Evolutionary conservation across 768 basidiomycete genomes (phyloP), one percentile per base, ranked within the genome.

Genomic region (Tubosaeta brunneosetosa): DNA sequence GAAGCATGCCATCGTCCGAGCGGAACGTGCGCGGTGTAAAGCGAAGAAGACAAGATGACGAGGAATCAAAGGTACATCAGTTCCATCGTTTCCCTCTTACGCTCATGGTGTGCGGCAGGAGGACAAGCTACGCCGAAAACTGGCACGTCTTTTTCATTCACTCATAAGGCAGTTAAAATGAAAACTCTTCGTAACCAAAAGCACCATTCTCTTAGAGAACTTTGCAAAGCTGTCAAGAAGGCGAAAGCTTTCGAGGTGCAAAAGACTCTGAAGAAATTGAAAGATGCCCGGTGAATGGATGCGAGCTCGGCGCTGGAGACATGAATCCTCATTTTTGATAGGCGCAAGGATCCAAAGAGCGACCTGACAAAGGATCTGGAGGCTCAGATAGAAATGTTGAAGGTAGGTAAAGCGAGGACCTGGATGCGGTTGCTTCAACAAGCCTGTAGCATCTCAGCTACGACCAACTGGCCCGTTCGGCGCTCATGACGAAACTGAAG

Each of bases 251-350:
- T 90, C 55, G 93, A 95, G 71, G 81, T 80, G 1, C 88, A 86
- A 67, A 88, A 86, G 65, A 69, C 86, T n/a, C 78, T 93, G 52
- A 94, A 92, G 74, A 84, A 81, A 68, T 71, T 94, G 27, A 92
- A 88, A 66, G 77, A 74, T 25, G 66, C 85, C 27, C 73, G 86
- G 88, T 88, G 56, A 47, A 73, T 55, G 27, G 1, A 27, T n/a
- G 32, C 44, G 41, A 47, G n/a, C n/a, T 27, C 37, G 33, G 29
- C 13, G 8, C 9, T 49, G 17, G 19, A 33, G 48, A 17, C 12
- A 14, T 41, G 11, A 19, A 43, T 26, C 6, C 36, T 62, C 14
- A 58, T 42, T 19, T 42, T 31, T 42, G 22, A 45, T 60, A 63
- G 79, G 57, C 64, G 63, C 60, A 76, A 75, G 53, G 65, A 70